These are phyloP conservation scores for Verticillium nubilum DNA, from an alignment of 2,329 filamentous ascomycete genomes.

Conservation along the genomic window DNA sequence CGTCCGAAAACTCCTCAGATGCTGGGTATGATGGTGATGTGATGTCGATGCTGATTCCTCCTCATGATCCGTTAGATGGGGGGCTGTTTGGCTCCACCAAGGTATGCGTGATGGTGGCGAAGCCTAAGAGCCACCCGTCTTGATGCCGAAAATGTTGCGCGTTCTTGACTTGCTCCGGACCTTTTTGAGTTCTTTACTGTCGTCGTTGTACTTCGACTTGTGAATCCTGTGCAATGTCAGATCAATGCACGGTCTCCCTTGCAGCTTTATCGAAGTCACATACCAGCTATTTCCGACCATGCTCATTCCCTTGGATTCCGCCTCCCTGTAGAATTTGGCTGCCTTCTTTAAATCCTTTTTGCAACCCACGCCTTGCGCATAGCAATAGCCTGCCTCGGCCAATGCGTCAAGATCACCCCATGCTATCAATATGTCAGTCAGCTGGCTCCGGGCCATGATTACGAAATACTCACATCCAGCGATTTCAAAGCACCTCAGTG, in stretches of 20 bases:
- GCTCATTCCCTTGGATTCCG: constrained; percentile 88
- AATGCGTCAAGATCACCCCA: constrained; percentile 96
- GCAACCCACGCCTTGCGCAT: constrained; percentile 85
- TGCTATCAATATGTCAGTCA: constrained; percentile 32
- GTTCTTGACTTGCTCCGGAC: constrained; percentile 70
- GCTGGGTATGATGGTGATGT: constrained; percentile 10
- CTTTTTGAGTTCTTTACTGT: constrained; percentile 56
- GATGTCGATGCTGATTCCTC: constrained; percentile 10
- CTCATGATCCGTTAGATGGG: constrained; percentile 13
- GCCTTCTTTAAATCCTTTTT: constrained; percentile 96
- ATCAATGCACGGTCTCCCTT: constrained; percentile 3
- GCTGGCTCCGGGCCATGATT: neutral
- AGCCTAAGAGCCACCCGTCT: constrained; percentile 15
- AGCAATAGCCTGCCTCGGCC: constrained; percentile 93
- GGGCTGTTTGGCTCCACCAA: neutral
- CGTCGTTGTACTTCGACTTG: constrained; percentile 85
- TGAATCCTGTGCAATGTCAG: constrained; percentile 65
- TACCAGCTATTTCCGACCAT: constrained; percentile 99
- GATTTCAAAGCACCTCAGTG: constrained; percentile 91
- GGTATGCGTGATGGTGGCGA: neutral
- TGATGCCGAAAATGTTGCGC: constrained; percentile 63
- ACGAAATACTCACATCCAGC: constrained; percentile 62
- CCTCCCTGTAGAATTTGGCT: constrained; percentile 82
- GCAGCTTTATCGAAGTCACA: constrained; percentile 28
- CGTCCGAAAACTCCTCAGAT: neutral